A percentile compares a stretch with the other conserved stretches of the same genome.
These are phyloP conservation scores for Auricularia sp. DNA, from an alignment of 768 basidiomycete genomes.

Conservation along the genomic window DNA sequence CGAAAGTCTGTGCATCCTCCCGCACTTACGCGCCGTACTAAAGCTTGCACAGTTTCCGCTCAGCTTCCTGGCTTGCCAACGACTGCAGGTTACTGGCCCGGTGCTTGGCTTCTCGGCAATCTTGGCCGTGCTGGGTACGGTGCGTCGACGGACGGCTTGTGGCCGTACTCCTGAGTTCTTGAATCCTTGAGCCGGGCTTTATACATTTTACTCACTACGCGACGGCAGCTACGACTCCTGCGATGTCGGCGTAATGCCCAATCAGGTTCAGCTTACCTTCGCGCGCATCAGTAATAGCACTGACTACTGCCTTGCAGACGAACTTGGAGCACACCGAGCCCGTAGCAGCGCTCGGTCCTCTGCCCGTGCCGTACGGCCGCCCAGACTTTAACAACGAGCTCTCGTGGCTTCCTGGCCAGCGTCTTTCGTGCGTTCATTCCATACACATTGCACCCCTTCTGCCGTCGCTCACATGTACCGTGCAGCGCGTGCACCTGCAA, in stretches of 20 bases:
- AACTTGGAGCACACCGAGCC: slow-evolving; percentile 32
- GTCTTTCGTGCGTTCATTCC: slow-evolving; percentile 26
- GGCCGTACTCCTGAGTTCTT: slow-evolving; percentile 29
- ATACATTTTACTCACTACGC: slow-evolving; percentile 11
- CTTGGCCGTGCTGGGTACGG: slow-evolving; percentile 28
- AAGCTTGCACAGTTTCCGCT: slow-evolving; percentile 34
- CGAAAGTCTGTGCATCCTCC: slow-evolving; percentile 12
- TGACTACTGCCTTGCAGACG: slow-evolving; percentile 32
- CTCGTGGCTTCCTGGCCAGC: slow-evolving; percentile 33
- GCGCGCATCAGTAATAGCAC: slow-evolving; percentile 24
- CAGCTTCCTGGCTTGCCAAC: slow-evolving; percentile 57
- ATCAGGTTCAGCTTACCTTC: slow-evolving; percentile 16
- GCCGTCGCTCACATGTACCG: background rate
- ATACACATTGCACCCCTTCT: background rate
- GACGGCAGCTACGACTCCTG: slow-evolving; percentile 38
- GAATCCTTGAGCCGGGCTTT: background rate
- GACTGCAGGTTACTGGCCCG: slow-evolving; percentile 46
- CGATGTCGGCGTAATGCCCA: slow-evolving; percentile 48
- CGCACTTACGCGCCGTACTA: slow-evolving; percentile 10
- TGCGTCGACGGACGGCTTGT: slow-evolving; percentile 29
- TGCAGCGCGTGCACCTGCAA: slow-evolving; percentile 32
- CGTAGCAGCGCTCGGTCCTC: slow-evolving; percentile 18
- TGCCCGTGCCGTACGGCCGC: slow-evolving; percentile 36
- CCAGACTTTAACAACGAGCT: slow-evolving; percentile 20
- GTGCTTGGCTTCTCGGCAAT: slow-evolving; percentile 14